phyloP scores from a whole-genome alignment of 257 asterid genomes.

The Eucommia ulmoides region DNA sequence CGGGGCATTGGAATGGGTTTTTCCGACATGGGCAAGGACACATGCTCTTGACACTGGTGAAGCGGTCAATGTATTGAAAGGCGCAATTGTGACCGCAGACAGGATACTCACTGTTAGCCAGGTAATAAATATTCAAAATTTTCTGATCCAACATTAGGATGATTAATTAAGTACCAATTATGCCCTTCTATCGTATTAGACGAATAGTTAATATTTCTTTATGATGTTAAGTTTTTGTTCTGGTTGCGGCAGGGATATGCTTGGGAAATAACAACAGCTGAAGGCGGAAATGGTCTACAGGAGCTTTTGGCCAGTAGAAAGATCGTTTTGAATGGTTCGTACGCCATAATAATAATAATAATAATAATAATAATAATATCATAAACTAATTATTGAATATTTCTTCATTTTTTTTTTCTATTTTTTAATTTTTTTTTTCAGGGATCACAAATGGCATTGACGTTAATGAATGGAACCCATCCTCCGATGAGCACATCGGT shows the following conservation, averaged over 20 bases:
- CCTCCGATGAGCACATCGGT: conserved; percentile 50
- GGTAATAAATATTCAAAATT: no score
- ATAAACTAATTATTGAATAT: no score
- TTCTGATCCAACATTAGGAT: no score
- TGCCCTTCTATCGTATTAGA: no score
- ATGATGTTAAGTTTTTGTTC: neutral
- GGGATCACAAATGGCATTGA: conserved; percentile 96
- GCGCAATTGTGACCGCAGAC: conserved; percentile 88
- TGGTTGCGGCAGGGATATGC: conserved; percentile 74
- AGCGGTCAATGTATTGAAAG: conserved; percentile 84
- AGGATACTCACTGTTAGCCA: conserved; percentile 91
- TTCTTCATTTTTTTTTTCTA: no score
- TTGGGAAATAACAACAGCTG: conserved; percentile 89
- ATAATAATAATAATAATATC: no score
- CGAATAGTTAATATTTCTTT: no score
- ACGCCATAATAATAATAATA: no score
- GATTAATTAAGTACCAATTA: no score
- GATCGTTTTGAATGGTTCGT: conserved; percentile 57
- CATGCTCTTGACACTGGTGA: conserved; percentile 99
- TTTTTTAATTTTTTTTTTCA: no score
- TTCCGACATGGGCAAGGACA: conserved; percentile 92
- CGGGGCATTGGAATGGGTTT: conserved; percentile 89
- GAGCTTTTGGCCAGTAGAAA: conserved; percentile 60
- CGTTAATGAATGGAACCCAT: conserved; percentile 71
- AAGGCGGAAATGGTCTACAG: conserved; percentile 88